Evolutionary conservation across 495 filamentous ascomycete species (phyloP), one percentile per base, ranked within the genome.

Genomic region (Tuber magnatum): DNA sequence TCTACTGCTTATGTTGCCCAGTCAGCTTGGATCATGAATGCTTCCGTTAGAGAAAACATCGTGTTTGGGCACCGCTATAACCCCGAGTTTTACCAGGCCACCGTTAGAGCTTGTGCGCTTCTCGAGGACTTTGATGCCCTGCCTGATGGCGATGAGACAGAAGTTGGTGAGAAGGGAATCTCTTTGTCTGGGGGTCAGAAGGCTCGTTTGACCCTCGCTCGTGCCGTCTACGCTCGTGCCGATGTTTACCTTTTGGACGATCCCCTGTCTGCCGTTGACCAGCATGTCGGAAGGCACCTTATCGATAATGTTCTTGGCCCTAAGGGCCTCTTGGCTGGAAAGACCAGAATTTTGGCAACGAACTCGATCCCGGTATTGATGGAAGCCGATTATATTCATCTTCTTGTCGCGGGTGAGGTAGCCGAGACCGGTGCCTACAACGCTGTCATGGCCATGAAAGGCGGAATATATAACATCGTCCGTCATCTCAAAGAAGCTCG

Each of bases 111-210:
- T 35, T 99, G 96, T 81, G 96, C 96, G 73, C 86, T 99, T 43
- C 79, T 90, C 2, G 94, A 97, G 80, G 96, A 99, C 82, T 97
- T 99, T 84, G 89, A 91, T 70, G 91, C 91, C 75, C 87, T 99
- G 41, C 96, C 96, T 8, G 96, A 99, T 83, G 95, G 96, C 24
- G 96, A 99, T 81, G 92, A 94, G 81, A 99, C 96, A 0, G 90
- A 97, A 82, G 96, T 99, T 73, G 95, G 95, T 75, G 95, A 99
- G 84, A 91, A 97, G 77, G 96, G 96, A 28, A 99, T 99, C 46
- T 97, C 95, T 8, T 87, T 99, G 48, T 97, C 94, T 70, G 96
- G 96, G 75, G 96, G 96, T 51, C 96, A 99, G 84, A 98, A 96
- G 85, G 95, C 96, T 74, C 90, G 96, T 24, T 86, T 99, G 80